Evolutionary conservation across 805 yeast species (phyloP).

Genomic region (Lipomyces starkeyi): DNA sequence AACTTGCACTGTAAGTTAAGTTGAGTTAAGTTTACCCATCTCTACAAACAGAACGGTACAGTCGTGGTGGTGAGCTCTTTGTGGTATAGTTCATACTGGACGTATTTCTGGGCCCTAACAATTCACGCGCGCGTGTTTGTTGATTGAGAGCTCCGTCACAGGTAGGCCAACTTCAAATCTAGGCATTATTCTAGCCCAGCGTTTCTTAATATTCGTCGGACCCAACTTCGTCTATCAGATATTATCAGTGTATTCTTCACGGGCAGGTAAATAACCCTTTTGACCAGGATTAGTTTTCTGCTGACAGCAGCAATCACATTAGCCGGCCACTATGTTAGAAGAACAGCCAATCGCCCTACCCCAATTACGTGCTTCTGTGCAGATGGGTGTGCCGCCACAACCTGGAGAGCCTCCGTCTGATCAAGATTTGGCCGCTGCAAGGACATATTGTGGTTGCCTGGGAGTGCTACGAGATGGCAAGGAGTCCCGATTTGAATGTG

Average conservation of each 20-base stretch:
- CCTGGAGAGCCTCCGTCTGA: conserved; percentile 10
- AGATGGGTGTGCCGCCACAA: not conserved
- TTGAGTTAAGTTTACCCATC: too few species aligned
- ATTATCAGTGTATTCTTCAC: not conserved
- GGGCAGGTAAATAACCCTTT: not conserved
- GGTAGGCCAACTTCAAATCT: too few species aligned
- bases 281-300: not conserved
- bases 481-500: not conserved
- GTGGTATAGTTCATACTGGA: too few species aligned
- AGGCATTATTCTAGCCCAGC: not conserved
- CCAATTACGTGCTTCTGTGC: conserved; percentile 6
- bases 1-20: too few species aligned
- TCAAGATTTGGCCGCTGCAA: conserved; percentile 2
- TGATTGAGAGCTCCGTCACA: too few species aligned
- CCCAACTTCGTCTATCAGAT: not conserved
- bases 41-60: too few species aligned
- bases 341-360: not conserved
- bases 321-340: not conserved
- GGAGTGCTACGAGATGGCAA: not conserved
- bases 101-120: too few species aligned
- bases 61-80: too few species aligned
- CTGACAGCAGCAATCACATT: not conserved
- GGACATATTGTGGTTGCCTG: not conserved
- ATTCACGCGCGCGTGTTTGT: too few species aligned
- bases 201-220: not conserved